Base-by-base conservation (phyloP, 371 early-diverging fungal genomes). In the Apophysomyces ossiformis region DNA sequence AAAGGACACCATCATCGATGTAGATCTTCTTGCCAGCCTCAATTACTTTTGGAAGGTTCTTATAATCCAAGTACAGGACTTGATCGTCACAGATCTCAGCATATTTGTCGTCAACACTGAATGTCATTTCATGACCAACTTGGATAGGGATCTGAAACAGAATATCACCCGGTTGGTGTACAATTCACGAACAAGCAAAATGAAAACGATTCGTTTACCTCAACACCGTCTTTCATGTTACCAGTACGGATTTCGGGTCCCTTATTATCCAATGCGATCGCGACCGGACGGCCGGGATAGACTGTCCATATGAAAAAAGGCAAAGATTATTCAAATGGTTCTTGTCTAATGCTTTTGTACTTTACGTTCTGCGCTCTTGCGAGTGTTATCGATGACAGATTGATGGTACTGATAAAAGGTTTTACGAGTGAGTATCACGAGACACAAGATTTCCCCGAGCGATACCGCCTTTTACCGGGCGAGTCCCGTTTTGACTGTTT, bases 211-310 rank as follows among this genome's bases (percentile, higher is more conserved):
- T 35, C 1, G 7, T 7, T n/a, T 72, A 87, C 73, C 70, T 93
- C 86, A 39, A 69, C 65, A 63, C 87, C 92, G 65, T 76, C 79
- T 61, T 74, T 77, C 86, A 91, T 90, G 72, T 83, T 72, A 68
- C 93, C 93, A 18, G 93, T 92, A 64, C 90, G 92, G 85, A 93
- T 93, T 76, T 92, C 94, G 37, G 92, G 92, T 38, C 92, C 95
- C 74, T 93, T 96, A 72, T 91, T 92, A 78, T 93, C 96, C 50
- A 95, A 85, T 15, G 95, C 92, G 69, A 95, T 92, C 61, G 90
- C 95, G 18, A 94, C 88, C n/a, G 89, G 86, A 37, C 85, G 79
- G 13, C 86, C 89, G 61, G 83, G 84, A 58, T 64, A 68, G 26
- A 84, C 78, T 71, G 60, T 18, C 7, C 9, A 61, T 46, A 21